Base-by-base conservation (phyloP, 139 green algal genomes). In the Chlamydomonas schloesseri region DNA sequence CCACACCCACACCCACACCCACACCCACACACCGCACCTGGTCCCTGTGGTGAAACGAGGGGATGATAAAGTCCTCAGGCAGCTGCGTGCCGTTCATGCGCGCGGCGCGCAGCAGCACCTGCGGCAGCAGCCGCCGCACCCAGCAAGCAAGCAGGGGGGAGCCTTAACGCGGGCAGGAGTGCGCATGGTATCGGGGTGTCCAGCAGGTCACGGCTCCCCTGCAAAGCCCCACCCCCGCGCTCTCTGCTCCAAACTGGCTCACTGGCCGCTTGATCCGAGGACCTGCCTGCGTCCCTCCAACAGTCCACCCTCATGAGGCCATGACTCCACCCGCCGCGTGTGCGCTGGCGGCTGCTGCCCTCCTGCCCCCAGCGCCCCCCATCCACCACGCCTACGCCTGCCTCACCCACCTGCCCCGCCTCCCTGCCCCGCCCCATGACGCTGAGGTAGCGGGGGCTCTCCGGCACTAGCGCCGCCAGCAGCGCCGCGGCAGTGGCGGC, bases 371-470 rank as follows among this genome's bases (percentile, higher is more conserved):
- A n/a, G n/a, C n/a, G n/a, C n/a, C n/a, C n/a, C n/a, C n/a, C n/a
- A n/a, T n/a, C n/a, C n/a, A n/a, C n/a, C n/a, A n/a, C n/a, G n/a
- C n/a, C n/a, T n/a, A n/a, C n/a, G n/a, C n/a, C n/a, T n/a, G n/a
- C n/a, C n/a, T n/a, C n/a, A 0, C 57, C 1, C 60, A 91, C 90
- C 90, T 90, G 53, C 55, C 58, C 50, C n/a, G 90, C 90, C 64
- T 86, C 82, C 20, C 53, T 57, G 14, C 33, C 60, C 20, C 57
- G 42, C 2, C 91, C 91, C 58, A 87, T 88, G 74, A 91, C 87
- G 34, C 81, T 58, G 70, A 92, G 70, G 73, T 90, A 84, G 37
- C 88, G 69, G 0, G 91, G 91, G 73, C 77, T 90, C 88, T 94
- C 91, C 26, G 89, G 89, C 70, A 93, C 21, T n/a, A 88, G 69